Conservation (phyloP, 2,329 filamentous ascomycete species). For the Spiromastix sp. region DNA sequence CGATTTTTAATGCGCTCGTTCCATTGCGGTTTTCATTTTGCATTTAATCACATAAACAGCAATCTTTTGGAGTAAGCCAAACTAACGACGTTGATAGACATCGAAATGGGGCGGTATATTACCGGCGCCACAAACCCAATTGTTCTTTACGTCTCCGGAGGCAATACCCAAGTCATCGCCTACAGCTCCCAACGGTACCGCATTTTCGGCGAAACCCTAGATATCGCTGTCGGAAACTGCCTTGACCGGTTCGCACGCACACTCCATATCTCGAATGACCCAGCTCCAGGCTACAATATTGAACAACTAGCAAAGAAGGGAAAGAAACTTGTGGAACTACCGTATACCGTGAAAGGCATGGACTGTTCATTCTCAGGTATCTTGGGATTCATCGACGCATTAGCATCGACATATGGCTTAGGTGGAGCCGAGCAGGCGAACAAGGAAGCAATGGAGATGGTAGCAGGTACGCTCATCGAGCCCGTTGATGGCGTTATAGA, state of each 20-base stretch:
- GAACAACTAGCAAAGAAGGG: conserved; percentile 79
- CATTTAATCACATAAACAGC: no score
- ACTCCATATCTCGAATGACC: conserved; percentile 85
- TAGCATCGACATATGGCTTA: conserved; percentile 48
- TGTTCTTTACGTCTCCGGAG: conserved; percentile 88
- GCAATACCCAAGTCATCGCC: conserved; percentile 96
- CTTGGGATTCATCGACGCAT: conserved; percentile 67
- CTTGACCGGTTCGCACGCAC: conserved; percentile 92
- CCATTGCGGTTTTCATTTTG: no score
- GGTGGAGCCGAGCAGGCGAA: conserved; percentile 36
- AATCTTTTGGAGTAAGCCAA: no score
- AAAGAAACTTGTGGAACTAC: conserved; percentile 67
- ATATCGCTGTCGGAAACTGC: conserved; percentile 96
- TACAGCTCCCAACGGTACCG: conserved; percentile 91
- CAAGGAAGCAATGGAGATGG: conserved; percentile 31
- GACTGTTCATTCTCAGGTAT: conserved; percentile 95
- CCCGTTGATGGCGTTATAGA: conserved; percentile 12
- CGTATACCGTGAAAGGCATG: conserved; percentile 97
- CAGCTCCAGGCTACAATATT: conserved; percentile 94
- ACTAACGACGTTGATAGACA: conserved; percentile 54
- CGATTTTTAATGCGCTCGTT: not conserved
- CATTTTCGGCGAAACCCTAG: conserved; percentile 94
- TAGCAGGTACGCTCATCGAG: conserved; percentile 1
- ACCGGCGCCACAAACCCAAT: conserved; percentile 86
- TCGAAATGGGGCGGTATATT: conserved; percentile 94